These are phyloP conservation scores for Talaromyces sp. DNA, from an alignment of 2,329 filamentous ascomycete genomes.

Conservation along the genomic window DNA sequence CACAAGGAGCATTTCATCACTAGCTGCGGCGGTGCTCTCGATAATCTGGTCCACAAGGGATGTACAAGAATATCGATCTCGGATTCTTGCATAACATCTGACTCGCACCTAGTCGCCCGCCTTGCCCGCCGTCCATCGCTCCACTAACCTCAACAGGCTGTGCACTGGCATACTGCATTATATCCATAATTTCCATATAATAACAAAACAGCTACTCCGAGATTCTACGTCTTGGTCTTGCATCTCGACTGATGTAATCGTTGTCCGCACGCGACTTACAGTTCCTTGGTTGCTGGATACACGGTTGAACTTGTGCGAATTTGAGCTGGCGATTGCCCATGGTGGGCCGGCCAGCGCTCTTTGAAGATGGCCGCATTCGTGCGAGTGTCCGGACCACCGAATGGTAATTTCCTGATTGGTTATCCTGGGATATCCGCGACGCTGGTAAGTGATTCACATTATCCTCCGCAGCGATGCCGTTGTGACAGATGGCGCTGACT, in stretches of 20 bases:
- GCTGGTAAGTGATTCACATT: constrained; percentile 62
- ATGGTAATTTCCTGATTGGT: constrained; percentile 93
- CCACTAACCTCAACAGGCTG: background rate
- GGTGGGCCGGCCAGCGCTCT: constrained; percentile 38
- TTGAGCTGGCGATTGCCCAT: constrained; percentile 27
- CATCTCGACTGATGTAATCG: background rate
- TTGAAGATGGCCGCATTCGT: constrained; percentile 72
- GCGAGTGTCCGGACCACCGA: constrained; percentile 93
- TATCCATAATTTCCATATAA: background rate
- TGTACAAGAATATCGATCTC: background rate
- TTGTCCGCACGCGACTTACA: background rate
- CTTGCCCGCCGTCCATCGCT: background rate
- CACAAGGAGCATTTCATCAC: background rate
- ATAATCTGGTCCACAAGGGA: background rate
- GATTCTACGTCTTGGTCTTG: background rate
- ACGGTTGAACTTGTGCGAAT: background rate
- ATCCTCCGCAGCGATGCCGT: background rate
- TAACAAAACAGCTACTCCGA: background rate
- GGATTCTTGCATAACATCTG: background rate
- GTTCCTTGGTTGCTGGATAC: background rate
- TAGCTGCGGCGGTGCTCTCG: background rate
- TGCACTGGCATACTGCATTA: background rate
- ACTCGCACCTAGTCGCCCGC: background rate
- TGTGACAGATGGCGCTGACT: constrained; percentile 20
- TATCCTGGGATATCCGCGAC: constrained; percentile 98